Conservation (phyloP, 768 basidiomycete species). For the Suillus brevipes region DNA sequence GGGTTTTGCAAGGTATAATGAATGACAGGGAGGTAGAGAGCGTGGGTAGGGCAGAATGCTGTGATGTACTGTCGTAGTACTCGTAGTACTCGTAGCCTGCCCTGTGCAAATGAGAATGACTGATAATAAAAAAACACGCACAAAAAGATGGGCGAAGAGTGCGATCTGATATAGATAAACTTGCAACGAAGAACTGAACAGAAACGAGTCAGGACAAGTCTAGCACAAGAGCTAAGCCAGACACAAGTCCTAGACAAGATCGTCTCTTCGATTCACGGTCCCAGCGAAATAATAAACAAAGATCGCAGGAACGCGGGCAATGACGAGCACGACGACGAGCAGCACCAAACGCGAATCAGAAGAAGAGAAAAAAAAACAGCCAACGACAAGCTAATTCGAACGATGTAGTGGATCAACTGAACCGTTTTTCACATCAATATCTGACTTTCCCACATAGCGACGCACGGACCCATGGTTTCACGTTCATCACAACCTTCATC, state of each 20-base stretch:
- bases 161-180: constrained; percentile 9
- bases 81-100: constrained; percentile 8
- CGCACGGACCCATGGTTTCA: constrained; percentile 5
- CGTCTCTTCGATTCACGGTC: constrained; percentile 6
- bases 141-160: constrained; percentile 7
- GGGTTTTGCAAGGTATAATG: constrained; percentile 37
- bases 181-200: constrained; percentile 7
- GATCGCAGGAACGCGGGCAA: constrained; percentile 2
- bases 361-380: constrained; percentile 6
- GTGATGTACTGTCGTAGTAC: constrained; percentile 5
- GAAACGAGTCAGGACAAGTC: constrained; percentile 4
- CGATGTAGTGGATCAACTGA: not conserved
- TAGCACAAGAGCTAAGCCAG: constrained; percentile 2
- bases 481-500: not conserved
- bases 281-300: constrained; percentile 9
- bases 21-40: constrained; percentile 43
- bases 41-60: constrained; percentile 32
- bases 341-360: constrained; percentile 7
- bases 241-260: constrained; percentile 3
- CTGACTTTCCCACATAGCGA: constrained; percentile 6
- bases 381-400: constrained; percentile 5
- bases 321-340: constrained; percentile 3
- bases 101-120: constrained; percentile 5
- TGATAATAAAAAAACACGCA: constrained; percentile 7
- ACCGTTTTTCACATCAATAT: constrained; percentile 7